Percentiles rank a stretch among this genome's conserved stretches.
Evolutionary conservation across 768 basidiomycete genomes (phyloP).

Genomic region (Tulasnella sp.): DNA sequence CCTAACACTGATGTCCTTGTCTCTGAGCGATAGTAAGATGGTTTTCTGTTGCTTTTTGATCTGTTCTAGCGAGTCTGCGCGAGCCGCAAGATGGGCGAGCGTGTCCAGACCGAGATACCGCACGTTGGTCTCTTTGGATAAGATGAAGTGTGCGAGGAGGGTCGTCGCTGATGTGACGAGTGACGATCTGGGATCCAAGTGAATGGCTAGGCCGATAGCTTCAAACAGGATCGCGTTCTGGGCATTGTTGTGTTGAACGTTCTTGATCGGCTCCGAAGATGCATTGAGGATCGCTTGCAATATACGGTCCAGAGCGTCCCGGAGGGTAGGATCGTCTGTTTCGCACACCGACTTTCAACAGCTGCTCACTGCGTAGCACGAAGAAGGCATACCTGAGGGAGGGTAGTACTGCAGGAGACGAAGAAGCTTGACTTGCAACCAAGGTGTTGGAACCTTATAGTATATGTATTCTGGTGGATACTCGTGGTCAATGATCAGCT

Average conservation of each 20-base stretch:
- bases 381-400: constrained; percentile 60
- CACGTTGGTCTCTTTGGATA: constrained; percentile 97
- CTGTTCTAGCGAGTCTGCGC: constrained; percentile 78
- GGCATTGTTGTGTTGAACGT: constrained; percentile 97
- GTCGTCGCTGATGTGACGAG: constrained; percentile 81
- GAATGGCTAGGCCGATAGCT: constrained; percentile 92
- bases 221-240: constrained; percentile 98
- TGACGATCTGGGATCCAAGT: constrained; percentile 82
- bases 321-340: constrained; percentile 73
- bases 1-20: constrained; percentile 95
- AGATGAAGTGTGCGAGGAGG: constrained; percentile 89
- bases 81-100: constrained; percentile 94
- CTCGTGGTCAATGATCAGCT: constrained; percentile 89
- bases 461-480: constrained; percentile 85
- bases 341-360: constrained; percentile 6
- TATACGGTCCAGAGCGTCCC: constrained; percentile 65
- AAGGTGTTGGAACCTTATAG: constrained; percentile 94
- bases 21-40: constrained; percentile 86
- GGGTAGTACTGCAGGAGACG: constrained; percentile 92
- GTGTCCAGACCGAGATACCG: constrained; percentile 95
- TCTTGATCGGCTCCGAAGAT: constrained; percentile 73
- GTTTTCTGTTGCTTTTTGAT: constrained; percentile 95
- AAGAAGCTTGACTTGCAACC: constrained; percentile 93
- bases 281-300: constrained; percentile 86
- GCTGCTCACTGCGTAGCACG: neutral